phyloP scores from a whole-genome alignment of 257 asterid species.

The Lithospermum erythrorhizon region DNA sequence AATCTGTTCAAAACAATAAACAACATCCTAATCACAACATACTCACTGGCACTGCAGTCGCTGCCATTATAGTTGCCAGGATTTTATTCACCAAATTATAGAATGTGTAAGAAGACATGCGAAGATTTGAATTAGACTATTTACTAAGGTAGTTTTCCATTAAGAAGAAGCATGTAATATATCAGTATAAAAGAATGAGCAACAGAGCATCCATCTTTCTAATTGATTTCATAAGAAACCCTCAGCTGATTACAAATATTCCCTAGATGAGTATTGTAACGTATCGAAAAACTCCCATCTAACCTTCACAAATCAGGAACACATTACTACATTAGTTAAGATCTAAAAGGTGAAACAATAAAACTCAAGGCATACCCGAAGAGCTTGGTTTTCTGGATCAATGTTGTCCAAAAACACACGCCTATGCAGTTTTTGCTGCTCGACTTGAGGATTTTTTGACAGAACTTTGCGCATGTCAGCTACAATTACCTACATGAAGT shows the following conservation, averaged over 20 bases:
- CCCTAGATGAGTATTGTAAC: neutral
- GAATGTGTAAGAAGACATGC: neutral
- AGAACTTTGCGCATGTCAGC: conserved; percentile 35
- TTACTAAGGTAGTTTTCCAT: neutral
- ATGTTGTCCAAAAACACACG: conserved; percentile 24
- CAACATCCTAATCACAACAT: neutral
- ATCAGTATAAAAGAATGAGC: neutral
- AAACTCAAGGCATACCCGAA: conserved; percentile 10
- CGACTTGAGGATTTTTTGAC: conserved; percentile 25
- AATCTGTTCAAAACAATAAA: conserved; percentile 12
- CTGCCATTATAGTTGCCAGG: neutral
- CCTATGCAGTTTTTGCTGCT: conserved; percentile 29
- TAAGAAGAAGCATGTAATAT: neutral
- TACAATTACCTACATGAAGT: conserved; percentile 14
- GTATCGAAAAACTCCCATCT: neutral
- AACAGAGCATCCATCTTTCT: neutral
- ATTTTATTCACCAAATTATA: neutral
- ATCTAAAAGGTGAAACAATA: neutral
- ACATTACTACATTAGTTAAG: neutral
- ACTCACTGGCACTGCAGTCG: neutral
- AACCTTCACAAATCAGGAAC: neutral
- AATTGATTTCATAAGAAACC: neutral
- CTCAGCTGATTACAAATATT: neutral
- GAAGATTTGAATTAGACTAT: neutral
- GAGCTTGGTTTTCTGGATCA: conserved; percentile 24